phyloP scores from a whole-genome alignment of 345 rosid species.

The Boechera stricta region DNA sequence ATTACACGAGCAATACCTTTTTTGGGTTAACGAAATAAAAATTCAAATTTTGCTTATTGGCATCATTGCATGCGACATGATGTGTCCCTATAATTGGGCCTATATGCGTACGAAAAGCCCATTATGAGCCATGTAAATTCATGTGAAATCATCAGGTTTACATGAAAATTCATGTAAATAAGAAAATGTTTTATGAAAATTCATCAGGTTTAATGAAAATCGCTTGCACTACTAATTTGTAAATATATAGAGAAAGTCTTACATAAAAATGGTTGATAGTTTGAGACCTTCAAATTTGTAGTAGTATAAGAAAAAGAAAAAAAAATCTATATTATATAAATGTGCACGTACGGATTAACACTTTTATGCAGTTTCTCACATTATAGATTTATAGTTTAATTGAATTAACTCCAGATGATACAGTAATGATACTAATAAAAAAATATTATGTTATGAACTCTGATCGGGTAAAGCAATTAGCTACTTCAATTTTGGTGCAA shows the following conservation, averaged over 20 bases:
- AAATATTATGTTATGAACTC: not conserved
- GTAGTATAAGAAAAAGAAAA: not conserved
- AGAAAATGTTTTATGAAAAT: not conserved
- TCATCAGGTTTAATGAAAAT: not conserved
- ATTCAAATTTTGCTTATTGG: conserved; percentile 8
- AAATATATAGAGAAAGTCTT: not conserved
- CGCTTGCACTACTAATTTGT: not conserved
- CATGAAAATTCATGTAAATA: not conserved
- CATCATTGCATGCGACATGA: conserved; percentile 3
- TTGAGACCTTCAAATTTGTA: not conserved
- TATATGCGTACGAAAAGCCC: not conserved
- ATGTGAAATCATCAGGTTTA: not conserved
- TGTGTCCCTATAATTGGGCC: conserved; percentile 4
- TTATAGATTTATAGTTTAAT: not conserved
- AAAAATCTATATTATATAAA: not conserved
- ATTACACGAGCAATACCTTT: conserved; percentile 20
- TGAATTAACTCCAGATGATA: not conserved
- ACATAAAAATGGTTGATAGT: not conserved
- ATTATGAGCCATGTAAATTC: not conserved
- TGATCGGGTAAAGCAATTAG: conserved; percentile 36
- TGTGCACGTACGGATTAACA: not conserved
- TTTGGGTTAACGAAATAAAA: conserved; percentile 8
- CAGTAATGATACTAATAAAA: not conserved
- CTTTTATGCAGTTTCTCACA: not conserved
- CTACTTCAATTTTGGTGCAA: conserved; percentile 36